Base-by-base conservation (phyloP, 2,329 filamentous ascomycete species). In the Xylaria digitata region DNA sequence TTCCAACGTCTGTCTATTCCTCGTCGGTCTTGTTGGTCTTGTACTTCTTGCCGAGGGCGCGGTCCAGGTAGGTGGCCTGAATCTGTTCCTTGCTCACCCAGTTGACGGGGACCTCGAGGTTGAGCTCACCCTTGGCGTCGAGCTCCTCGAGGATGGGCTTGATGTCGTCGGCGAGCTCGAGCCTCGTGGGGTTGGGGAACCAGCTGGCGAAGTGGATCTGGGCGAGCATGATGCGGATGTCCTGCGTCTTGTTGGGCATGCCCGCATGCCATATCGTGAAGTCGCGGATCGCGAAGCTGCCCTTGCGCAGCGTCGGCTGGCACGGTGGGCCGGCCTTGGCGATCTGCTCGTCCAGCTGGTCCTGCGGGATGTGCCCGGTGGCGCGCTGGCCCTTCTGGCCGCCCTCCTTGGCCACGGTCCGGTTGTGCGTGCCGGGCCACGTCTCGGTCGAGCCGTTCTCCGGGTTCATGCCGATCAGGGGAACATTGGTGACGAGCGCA, bases 241-340 rank as follows among this genome's bases (percentile, higher is more conserved):
- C 77, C 6, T 81, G 75, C 0, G 83, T 84, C 50, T 75, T 72
- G 70, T 90, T 90, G 2, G 87, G 87, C 84, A 89, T 88, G 0
- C 87, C 88, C 0, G 86, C 87, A 73, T 90, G 87, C 87, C 88
- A 90, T 6, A 89, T 81, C 26, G 87, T 79, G 64, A 90, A 75
- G 74, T 90, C 88, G 3, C 89, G 81, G 45, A 90, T 74, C 40
- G 89, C 80, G 32, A 90, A 73, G 37, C 85, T 84, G 0, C 88
- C 87, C 71, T 86, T 87, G 32, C 78, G 78, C 0, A 88, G 80
- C 3, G 77, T 65, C 0, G 86, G 85, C 71, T 89, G 86, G 15
- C 80, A 74, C 0, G 85, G 85, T 4, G 82, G 80, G 1, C 69
- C 70, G 3, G 81, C 75, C 1, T 77, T 66, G 3, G 72, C 63